A percentile compares a stretch with the other conserved stretches of the same genome.
Conservation (phyloP, 345 rosid species). For the Aegle marmelos region DNA sequence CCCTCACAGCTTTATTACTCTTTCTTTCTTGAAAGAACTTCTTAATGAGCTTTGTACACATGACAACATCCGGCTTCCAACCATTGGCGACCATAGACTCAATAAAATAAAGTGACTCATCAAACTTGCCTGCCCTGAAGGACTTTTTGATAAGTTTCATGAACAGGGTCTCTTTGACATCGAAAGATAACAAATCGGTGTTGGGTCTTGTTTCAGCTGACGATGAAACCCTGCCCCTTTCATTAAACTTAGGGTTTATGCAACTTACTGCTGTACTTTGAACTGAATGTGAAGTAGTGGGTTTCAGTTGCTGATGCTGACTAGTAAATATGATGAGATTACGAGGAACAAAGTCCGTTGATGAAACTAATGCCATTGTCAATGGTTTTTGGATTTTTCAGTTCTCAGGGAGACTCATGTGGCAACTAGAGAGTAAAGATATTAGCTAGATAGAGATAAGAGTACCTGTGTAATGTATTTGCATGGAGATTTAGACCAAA, state of each 20-base stretch:
- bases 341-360: constrained; percentile 32
- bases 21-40: constrained; percentile 58
- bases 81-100: constrained; percentile 64
- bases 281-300: constrained; percentile 27
- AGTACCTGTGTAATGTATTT: constrained; percentile 7
- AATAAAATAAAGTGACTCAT: constrained; percentile 66
- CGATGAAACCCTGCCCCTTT: constrained; percentile 13
- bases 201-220: constrained; percentile 34
- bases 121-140: constrained; percentile 54
- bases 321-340: constrained; percentile 22
- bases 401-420: constrained; percentile 8
- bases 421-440: not conserved
- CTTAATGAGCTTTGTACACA: constrained; percentile 79
- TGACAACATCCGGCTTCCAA: constrained; percentile 60
- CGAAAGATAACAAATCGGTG: constrained; percentile 48
- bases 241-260: constrained; percentile 13
- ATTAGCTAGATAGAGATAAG: not conserved
- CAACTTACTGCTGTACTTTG: constrained; percentile 19
- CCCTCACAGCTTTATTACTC: constrained; percentile 56
- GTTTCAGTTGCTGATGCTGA: constrained; percentile 21
- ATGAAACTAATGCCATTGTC: constrained; percentile 35
- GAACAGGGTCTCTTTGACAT: constrained; percentile 55
- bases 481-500: not conserved
- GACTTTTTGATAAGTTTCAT: constrained; percentile 55
- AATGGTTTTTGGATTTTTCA: constrained; percentile 13